These are phyloP conservation scores for Eucalyptus pauciflora DNA, from an alignment of 345 rosid genomes.

Conservation along the genomic window DNA sequence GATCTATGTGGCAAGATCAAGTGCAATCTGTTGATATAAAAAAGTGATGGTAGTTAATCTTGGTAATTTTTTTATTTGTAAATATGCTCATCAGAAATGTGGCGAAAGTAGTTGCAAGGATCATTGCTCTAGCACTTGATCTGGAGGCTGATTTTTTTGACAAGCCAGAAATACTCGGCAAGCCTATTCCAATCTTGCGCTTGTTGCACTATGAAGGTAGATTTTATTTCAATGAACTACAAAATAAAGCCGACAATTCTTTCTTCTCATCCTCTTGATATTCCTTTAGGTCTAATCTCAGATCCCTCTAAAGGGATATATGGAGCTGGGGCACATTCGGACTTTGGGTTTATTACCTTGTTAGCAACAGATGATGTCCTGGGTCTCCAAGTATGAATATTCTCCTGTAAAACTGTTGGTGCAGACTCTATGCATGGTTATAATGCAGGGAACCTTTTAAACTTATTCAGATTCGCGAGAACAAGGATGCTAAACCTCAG, in stretches of 20 bases:
- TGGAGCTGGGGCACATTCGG: conserved; percentile 89
- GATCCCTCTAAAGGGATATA: conserved; percentile 70
- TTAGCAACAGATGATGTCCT: conserved; percentile 61
- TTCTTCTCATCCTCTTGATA: neutral
- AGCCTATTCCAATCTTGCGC: conserved; percentile 51
- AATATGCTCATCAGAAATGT: conserved; percentile 24
- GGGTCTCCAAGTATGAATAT: conserved; percentile 53
- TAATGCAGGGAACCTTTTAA: neutral
- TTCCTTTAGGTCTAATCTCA: conserved; percentile 29
- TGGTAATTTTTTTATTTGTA: neutral
- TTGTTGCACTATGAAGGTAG: conserved; percentile 66
- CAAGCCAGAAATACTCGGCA: conserved; percentile 58
- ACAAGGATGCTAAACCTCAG: conserved; percentile 59
- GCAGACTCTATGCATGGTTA: neutral
- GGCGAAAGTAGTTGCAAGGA: conserved; percentile 39
- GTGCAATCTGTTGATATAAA: neutral
- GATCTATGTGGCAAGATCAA: neutral
- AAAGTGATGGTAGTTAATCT: neutral
- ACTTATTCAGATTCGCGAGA: conserved; percentile 49
- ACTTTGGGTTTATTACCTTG: conserved; percentile 73
- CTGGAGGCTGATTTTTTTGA: conserved; percentile 66
- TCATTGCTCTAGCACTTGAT: conserved; percentile 67
- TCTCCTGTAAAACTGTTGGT: neutral
- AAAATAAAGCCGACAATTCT: neutral
- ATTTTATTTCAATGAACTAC: neutral